Evolutionary conservation across 352 stramenopile species (phyloP).

Genomic region (Globisporangium canariense): DNA sequence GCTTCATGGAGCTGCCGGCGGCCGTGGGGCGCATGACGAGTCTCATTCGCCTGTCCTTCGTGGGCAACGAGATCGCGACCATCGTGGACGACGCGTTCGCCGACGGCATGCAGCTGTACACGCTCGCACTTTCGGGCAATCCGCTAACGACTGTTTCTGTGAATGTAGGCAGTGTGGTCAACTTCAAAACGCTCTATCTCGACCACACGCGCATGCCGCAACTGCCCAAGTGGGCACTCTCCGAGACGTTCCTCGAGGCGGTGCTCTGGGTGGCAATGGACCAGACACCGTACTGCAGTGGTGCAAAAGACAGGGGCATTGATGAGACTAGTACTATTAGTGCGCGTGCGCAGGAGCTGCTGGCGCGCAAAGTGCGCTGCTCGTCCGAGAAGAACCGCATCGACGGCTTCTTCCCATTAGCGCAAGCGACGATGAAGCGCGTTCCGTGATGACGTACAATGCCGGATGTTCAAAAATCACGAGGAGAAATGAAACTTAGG

Average conservation of each 20-base stretch:
- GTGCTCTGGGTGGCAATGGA: conserved; percentile 9
- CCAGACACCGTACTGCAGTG: conserved; percentile 2
- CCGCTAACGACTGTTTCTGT: neutral
- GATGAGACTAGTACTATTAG: neutral
- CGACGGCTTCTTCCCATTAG: conserved; percentile 9
- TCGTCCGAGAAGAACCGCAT: conserved; percentile 12
- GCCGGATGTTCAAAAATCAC: too few species aligned
- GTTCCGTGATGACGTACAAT: neutral
- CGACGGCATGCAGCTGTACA: conserved; percentile 7
- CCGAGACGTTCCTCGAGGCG: conserved; percentile 7
- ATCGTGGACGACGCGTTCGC: conserved; percentile 5
- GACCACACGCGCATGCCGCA: conserved; percentile 1
- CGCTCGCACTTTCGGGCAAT: conserved; percentile 13
- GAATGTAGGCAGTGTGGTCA: neutral
- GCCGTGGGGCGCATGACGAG: conserved; percentile 6
- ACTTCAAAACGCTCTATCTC: conserved; percentile 16
- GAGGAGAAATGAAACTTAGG: too few species aligned
- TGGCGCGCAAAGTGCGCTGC: conserved; percentile 14
- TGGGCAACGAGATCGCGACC: conserved; percentile 7
- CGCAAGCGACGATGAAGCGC: neutral
- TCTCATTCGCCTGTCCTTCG: conserved; percentile 12
- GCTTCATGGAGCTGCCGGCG: neutral
- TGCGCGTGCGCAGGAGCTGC: conserved; percentile 4
- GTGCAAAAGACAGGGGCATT: too few species aligned
- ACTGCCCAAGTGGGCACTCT: conserved; percentile 7